phyloP scores from a whole-genome alignment of 2,329 filamentous ascomycete species.

The Botrytis deweyae region DNA sequence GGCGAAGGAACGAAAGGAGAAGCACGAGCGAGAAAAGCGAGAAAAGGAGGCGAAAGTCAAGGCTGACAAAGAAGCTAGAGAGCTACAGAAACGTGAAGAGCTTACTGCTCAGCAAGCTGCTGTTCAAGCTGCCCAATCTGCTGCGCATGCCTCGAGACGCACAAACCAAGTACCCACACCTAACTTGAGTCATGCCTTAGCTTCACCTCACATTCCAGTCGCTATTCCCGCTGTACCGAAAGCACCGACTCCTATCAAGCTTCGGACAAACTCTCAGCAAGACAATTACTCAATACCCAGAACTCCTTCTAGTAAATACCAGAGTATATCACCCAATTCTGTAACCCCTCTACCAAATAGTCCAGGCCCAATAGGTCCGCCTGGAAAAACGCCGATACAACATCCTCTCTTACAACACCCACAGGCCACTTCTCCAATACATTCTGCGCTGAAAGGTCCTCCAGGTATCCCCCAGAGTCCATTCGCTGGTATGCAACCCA shows the following conservation, averaged over 20 bases:
- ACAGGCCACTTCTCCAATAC: conserved; percentile 65
- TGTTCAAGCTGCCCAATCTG: conserved; percentile 42
- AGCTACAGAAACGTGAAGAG: conserved; percentile 49
- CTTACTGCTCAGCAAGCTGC: conserved; percentile 41
- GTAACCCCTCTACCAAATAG: conserved; percentile 65
- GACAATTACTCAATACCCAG: conserved; percentile 67
- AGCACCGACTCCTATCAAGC: conserved; percentile 73
- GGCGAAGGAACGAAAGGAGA: conserved; percentile 56
- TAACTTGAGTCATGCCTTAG: conserved; percentile 59
- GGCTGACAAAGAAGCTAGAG: conserved; percentile 48
- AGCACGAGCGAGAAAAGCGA: conserved; percentile 57
- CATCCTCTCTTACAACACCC: conserved; percentile 54
- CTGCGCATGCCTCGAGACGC: conserved; percentile 47
- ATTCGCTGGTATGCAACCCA: conserved; percentile 51
- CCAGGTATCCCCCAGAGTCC: conserved; percentile 50
- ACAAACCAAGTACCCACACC: conserved; percentile 47
- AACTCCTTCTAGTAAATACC: conserved; percentile 57
- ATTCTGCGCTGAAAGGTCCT: conserved; percentile 55
- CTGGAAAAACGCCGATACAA: conserved; percentile 56
- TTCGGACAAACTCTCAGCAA: conserved; percentile 70
- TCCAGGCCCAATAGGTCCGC: conserved; percentile 60
- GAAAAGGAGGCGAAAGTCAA: conserved; percentile 55
- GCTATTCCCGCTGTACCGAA: conserved; percentile 83
- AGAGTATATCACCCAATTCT: conserved; percentile 59
- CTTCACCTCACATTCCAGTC: conserved; percentile 76